Conservation (phyloP, 805 yeast genomes). For the Pichia sporocuriosa region DNA sequence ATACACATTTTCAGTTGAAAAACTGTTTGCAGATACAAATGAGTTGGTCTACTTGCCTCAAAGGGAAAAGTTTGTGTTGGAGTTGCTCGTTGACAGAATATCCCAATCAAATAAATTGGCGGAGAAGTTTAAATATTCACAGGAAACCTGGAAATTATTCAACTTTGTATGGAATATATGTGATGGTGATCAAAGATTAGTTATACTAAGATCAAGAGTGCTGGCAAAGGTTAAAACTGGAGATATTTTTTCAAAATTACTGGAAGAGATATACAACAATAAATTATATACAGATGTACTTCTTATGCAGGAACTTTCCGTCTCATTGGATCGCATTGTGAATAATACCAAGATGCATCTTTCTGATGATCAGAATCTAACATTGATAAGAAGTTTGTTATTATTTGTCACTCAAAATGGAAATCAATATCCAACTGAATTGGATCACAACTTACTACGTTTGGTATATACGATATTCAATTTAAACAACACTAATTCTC, state of each 20-base stretch:
- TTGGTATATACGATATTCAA: constrained; percentile 16
- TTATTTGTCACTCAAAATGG: constrained; percentile 1
- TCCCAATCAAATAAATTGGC: constrained; percentile 36
- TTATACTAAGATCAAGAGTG: constrained; percentile 32
- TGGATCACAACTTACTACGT: constrained; percentile 4
- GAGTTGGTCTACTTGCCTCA: constrained; percentile 46
- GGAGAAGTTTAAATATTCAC: constrained; percentile 35
- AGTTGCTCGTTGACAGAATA: constrained; percentile 53
- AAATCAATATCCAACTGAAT: background rate
- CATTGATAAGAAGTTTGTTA: constrained; percentile 15
- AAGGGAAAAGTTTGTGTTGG: constrained; percentile 46
- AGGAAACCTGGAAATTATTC: constrained; percentile 46
- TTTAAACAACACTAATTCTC: constrained; percentile 20
- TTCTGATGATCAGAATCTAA: constrained; percentile 25
- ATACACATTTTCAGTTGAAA: constrained; percentile 27
- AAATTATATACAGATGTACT: constrained; percentile 19
- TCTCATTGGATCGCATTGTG: constrained; percentile 15
- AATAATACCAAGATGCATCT: constrained; percentile 14
- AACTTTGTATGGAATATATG: constrained; percentile 26
- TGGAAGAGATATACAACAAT: constrained; percentile 17
- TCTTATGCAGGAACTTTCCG: constrained; percentile 18
- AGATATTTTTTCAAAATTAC: constrained; percentile 28
- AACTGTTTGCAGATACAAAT: constrained; percentile 25
- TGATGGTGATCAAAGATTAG: constrained; percentile 16
- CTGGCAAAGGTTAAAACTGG: constrained; percentile 38